Base-by-base conservation (phyloP, 2,329 filamentous ascomycete genomes). In the Cladosporium austrohemisphaericum region DNA sequence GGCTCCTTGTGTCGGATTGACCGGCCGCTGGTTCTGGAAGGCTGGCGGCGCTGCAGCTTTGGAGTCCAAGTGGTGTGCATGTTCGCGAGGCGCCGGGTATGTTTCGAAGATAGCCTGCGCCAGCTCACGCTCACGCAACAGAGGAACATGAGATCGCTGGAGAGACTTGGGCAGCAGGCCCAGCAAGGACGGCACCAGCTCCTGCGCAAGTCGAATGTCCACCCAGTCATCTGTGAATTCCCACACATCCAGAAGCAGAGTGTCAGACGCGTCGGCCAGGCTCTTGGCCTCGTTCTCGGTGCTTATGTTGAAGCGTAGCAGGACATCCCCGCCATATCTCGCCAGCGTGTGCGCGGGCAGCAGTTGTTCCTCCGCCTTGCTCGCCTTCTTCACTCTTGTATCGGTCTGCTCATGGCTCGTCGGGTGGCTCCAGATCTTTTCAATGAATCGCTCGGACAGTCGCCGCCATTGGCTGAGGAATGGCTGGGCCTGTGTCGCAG, bases 221-320 rank as follows among this genome's bases (percentile, higher is more conserved):
- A 93, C 87, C 75, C 86, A 93, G 52, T 88, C 79, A 14, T 83
- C 75, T 5, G 84, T 86, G 58, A 87, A 89, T 18, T 88, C 85
- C 93, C 93, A 98, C 1, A 97, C 80, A 64, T 98, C 93, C 33
- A 97, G 75, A 59, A 93, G 85, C 19, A 96, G 77, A 14, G 82
- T 80, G 53, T 86, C 78, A 1, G 84, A 77, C 3, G 88, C 89
- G 50, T 86, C 79, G n/a, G 83, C 78, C 49, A 95, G 73, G 1
- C 84, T 84, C 26, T 72, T 69, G 51, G 87, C 84, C 62, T 95
- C 87, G 16, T 82, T 76, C 3, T 76, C 68, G 20, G 79, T 83
- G 53, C 78, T 83, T 49, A 96, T 73, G 61, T 86, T 88, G 76
- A 97, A 96, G 31, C 93, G 84, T 55, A 97, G 72, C 13, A 98